Evolutionary conservation across 805 yeast genomes (phyloP).

Genomic region (Yamadazyma olivae): DNA sequence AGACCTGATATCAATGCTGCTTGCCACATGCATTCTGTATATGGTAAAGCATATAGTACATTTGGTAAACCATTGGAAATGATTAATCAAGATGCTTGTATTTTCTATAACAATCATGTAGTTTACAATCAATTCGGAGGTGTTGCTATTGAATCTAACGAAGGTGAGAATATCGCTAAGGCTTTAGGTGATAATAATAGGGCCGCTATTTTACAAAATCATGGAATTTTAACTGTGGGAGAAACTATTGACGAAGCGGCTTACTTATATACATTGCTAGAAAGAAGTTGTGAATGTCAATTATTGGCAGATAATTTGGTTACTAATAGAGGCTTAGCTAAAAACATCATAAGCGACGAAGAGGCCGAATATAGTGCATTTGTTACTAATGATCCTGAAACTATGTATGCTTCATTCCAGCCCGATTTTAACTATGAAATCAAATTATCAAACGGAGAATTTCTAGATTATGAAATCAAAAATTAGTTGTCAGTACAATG

Average conservation of each 20-base stretch:
- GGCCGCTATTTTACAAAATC: constrained; percentile 31
- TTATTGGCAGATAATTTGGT: constrained; percentile 30
- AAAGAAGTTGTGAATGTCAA: constrained; percentile 28
- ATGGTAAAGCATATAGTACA: constrained; percentile 38
- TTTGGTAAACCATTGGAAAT: constrained; percentile 54
- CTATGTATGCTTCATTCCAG: constrained; percentile 70
- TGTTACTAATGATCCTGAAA: constrained; percentile 54
- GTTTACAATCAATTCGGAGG: constrained; percentile 76
- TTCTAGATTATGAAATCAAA: no score
- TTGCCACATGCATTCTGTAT: constrained; percentile 38
- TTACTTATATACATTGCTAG: constrained; percentile 29
- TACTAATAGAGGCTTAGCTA: constrained; percentile 3
- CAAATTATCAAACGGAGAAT: not conserved
- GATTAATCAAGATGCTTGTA: constrained; percentile 77
- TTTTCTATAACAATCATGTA: constrained; percentile 60
- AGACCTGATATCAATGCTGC: constrained; percentile 40
- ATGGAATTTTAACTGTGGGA: constrained; percentile 34
- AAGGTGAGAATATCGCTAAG: constrained; percentile 28
- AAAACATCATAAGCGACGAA: constrained; percentile 56
- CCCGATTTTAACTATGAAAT: constrained; percentile 43
- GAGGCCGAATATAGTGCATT: constrained; percentile 68
- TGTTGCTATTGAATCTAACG: constrained; percentile 49
- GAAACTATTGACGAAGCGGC: constrained; percentile 36
- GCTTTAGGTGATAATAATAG: constrained; percentile 28
- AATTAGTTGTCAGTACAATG: no score